phyloP scores from a whole-genome alignment of 495 filamentous ascomycete genomes.

The Daldinia caldariorum region DNA sequence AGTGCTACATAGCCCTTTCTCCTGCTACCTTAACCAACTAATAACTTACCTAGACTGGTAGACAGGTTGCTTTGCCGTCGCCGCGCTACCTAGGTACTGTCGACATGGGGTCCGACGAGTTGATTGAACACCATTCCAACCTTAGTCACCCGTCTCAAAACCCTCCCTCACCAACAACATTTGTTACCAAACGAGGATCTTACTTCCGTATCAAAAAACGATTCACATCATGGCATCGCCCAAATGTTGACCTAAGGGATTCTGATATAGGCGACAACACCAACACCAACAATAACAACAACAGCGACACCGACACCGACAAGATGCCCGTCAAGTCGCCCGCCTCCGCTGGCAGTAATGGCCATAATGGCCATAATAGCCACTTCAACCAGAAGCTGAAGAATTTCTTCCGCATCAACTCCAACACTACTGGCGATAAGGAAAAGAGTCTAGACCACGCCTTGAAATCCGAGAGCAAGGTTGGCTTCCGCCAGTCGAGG shows the following conservation, averaged over 20 bases:
- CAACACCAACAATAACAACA: conserved; percentile 30
- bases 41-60: too few relatives aligned
- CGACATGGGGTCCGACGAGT: conserved; percentile 47
- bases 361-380: conserved; percentile 52
- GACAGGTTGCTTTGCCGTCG: conserved; percentile 9
- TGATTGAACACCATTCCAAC: conserved; percentile 46
- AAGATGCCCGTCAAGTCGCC: conserved; percentile 49
- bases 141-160: conserved; percentile 38
- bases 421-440: conserved; percentile 52
- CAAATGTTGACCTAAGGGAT: conserved; percentile 44
- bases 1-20: too few relatives aligned
- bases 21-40: not conserved
- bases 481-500: conserved; percentile 79
- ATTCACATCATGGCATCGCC: conserved; percentile 49
- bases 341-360: conserved; percentile 43
- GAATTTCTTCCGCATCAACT: conserved; percentile 97
- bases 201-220: conserved; percentile 47
- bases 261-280: conserved; percentile 31
- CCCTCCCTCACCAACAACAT: conserved; percentile 42
- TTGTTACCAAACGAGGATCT: conserved; percentile 35
- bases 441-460: conserved; percentile 56
- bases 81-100: conserved; percentile 39
- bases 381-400: conserved; percentile 90
- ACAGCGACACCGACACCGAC: conserved; percentile 28
- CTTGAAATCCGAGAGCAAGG: conserved; percentile 64